Percentiles rank a stretch among this genome's conserved stretches.
Evolutionary conservation across 2,329 filamentous ascomycete species (phyloP).

Genomic region (Fusarium oxysporum): DNA sequence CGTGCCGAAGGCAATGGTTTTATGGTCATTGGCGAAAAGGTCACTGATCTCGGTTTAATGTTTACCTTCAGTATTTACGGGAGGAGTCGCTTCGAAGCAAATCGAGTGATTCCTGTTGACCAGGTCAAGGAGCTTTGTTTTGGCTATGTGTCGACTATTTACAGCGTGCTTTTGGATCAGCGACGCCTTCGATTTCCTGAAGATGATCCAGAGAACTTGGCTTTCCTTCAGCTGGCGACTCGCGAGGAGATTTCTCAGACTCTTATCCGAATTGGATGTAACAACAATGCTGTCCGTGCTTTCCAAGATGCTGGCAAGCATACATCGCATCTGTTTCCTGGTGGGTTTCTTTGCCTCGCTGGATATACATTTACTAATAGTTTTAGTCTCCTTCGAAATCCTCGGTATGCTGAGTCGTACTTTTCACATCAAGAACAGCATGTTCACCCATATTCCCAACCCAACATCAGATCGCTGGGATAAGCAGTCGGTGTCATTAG

Average conservation of each 20-base stretch:
- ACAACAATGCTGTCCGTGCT: conserved; percentile 61
- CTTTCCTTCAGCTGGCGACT: conserved; percentile 61
- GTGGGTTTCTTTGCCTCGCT: conserved; percentile 47
- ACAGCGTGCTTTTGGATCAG: conserved; percentile 53
- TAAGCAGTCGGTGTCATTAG: conserved; percentile 59
- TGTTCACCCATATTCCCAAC: conserved; percentile 67
- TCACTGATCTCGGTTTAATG: conserved; percentile 64
- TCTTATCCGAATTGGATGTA: conserved; percentile 65
- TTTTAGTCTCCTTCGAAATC: conserved; percentile 66
- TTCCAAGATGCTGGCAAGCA: conserved; percentile 54
- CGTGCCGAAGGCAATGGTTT: conserved; percentile 68
- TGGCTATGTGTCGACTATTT: conserved; percentile 67
- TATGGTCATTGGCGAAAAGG: conserved; percentile 59
- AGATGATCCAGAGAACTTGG: conserved; percentile 57
- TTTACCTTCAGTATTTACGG: conserved; percentile 66
- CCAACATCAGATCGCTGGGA: conserved; percentile 67
- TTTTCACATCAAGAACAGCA: conserved; percentile 61
- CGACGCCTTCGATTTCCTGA: conserved; percentile 53
- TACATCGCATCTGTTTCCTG: conserved; percentile 62
- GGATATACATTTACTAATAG: conserved; percentile 15
- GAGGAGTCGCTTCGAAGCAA: conserved; percentile 59
- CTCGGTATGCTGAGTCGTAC: conserved; percentile 67
- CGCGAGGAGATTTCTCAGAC: conserved; percentile 64
- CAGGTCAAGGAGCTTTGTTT: conserved; percentile 67
- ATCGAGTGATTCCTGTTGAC: conserved; percentile 65